Percentiles rank a stretch among this genome's conserved stretches.
These are phyloP conservation scores for Polytrichum formosum DNA, from an alignment of 225 moss, liverwort and hornwort genomes.

Conservation along the genomic window DNA sequence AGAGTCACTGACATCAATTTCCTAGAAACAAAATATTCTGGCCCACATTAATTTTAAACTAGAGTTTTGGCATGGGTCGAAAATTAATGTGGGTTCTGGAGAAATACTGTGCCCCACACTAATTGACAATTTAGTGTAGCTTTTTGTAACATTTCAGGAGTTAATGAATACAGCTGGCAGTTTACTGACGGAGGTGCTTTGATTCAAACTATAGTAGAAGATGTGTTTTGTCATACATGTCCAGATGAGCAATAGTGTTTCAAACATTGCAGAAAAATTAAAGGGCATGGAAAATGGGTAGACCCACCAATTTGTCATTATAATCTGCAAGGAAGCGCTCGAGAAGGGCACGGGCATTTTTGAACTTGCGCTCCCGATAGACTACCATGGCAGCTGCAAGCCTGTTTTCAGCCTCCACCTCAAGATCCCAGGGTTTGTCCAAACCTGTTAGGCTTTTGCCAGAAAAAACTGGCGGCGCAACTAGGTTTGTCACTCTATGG, in stretches of 20 bases:
- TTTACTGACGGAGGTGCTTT: too few relatives aligned
- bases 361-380: conserved; percentile 72
- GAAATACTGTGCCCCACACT: too few relatives aligned
- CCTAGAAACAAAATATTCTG: too few relatives aligned
- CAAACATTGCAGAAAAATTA: conserved; percentile 1
- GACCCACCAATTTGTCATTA: conserved; percentile 62
- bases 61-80: too few relatives aligned
- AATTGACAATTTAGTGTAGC: too few relatives aligned
- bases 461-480: conserved; percentile 20
- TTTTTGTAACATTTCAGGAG: too few relatives aligned
- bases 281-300: not conserved
- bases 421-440: conserved; percentile 65
- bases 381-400: conserved; percentile 59
- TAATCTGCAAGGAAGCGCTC: conserved; percentile 59
- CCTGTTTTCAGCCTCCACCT: conserved; percentile 55
- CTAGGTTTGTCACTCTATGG: conserved; percentile 48
- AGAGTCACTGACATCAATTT: too few relatives aligned
- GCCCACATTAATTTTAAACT: too few relatives aligned
- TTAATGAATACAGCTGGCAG: too few relatives aligned
- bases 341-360: conserved; percentile 62
- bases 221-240: too few relatives aligned
- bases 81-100: too few relatives aligned
- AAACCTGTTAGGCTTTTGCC: conserved; percentile 28
- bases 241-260: not conserved
- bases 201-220: too few relatives aligned